Conservation (phyloP, 2,329 filamentous ascomycete species). For the Exophiala alcalophila region DNA sequence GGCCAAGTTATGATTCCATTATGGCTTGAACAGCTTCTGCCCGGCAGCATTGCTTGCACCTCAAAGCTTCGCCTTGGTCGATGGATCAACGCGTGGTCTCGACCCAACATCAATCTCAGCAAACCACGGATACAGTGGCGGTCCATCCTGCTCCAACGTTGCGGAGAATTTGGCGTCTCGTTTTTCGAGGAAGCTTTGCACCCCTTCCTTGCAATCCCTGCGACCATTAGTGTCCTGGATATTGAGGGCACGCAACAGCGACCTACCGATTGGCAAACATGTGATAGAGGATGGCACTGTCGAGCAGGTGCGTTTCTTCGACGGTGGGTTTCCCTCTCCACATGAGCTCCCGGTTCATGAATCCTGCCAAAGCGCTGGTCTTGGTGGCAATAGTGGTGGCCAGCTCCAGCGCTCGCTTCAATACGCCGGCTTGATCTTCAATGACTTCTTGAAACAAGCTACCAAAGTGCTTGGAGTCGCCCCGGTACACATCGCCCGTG, state of each 20-base stretch:
- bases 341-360: conserved; percentile 22
- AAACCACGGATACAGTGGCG: conserved; percentile 68
- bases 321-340: conserved; percentile 41
- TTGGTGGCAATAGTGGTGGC: conserved; percentile 65
- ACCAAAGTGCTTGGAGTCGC: conserved; percentile 49
- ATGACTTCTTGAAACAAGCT: conserved; percentile 67
- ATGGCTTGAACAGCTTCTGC: neutral
- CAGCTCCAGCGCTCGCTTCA: conserved; percentile 62
- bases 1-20: conserved; percentile 33
- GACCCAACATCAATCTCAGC: conserved; percentile 47
- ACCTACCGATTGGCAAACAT: conserved; percentile 39
- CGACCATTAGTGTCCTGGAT: neutral
- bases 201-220: conserved; percentile 64
- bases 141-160: conserved; percentile 58
- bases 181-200: conserved; percentile 66
- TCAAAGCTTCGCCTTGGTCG: conserved; percentile 15
- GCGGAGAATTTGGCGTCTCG: conserved; percentile 60
- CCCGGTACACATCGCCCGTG: conserved; percentile 59
- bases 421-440: conserved; percentile 55
- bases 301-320: conserved; percentile 68
- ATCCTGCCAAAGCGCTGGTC: conserved; percentile 50
- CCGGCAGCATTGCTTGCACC: neutral
- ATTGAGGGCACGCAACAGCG: neutral
- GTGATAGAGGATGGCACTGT: conserved; percentile 44
- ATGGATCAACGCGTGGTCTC: conserved; percentile 4